phyloP scores from a whole-genome alignment of 139 green algal genomes.

The Closterium sp. region DNA sequence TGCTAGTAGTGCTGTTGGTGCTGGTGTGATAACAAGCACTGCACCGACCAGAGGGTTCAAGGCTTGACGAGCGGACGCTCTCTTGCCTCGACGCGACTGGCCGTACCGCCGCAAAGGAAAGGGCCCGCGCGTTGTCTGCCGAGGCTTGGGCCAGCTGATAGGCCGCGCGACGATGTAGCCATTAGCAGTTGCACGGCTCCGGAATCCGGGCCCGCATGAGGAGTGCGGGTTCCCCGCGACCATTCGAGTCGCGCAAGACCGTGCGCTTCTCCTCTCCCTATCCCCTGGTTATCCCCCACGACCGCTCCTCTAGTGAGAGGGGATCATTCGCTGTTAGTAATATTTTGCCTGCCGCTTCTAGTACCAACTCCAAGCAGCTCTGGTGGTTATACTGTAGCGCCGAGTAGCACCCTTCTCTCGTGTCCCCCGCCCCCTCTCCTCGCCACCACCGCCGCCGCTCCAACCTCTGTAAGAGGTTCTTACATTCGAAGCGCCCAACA shows the following conservation, averaged over 20 bases:
- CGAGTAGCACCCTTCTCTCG: not conserved
- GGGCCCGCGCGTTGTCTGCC: too few species aligned
- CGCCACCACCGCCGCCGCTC: too few species aligned
- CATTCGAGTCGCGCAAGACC: not conserved
- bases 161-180: not conserved
- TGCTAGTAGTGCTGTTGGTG: too few species aligned
- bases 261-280: not conserved
- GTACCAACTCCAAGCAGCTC: not conserved
- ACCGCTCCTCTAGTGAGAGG: too few species aligned
- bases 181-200: not conserved
- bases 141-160: not conserved
- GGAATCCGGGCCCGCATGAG: too few species aligned
- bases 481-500: not conserved
- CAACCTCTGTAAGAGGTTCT: not conserved
- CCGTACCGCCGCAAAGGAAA: not conserved
- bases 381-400: not conserved
- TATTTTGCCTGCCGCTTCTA: not conserved
- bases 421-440: not conserved
- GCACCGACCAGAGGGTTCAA: too few species aligned
- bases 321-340: too few species aligned
- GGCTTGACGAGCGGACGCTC: not conserved
- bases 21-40: not conserved
- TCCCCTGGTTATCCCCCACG: not conserved
- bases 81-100: not conserved
- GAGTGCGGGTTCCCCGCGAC: not conserved